phyloP scores from a whole-genome alignment of 768 basidiomycete genomes.

The Russula sp. region DNA sequence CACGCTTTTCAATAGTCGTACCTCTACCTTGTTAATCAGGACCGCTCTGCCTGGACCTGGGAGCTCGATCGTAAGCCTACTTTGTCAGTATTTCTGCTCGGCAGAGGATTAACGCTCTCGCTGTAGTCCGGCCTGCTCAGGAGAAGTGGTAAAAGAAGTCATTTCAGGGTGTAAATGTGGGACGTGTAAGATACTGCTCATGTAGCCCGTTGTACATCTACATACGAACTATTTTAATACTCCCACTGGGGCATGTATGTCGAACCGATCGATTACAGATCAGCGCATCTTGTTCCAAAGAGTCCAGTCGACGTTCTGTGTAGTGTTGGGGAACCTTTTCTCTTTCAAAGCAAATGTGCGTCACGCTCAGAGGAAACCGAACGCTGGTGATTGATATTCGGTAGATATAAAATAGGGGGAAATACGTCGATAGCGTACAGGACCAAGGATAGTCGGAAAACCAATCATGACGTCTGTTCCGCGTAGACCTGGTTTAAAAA shows the following conservation, averaged over 20 bases:
- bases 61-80: slow-evolving; percentile 65
- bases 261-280: background rate
- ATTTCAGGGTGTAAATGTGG: background rate
- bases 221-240: too few relatives aligned
- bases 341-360: background rate
- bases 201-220: background rate
- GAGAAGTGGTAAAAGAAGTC: slow-evolving; percentile 47
- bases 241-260: too few relatives aligned
- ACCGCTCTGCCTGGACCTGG: slow-evolving; percentile 73
- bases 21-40: slow-evolving; percentile 63
- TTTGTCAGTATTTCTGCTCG: background rate
- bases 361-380: background rate
- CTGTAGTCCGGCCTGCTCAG: slow-evolving; percentile 50
- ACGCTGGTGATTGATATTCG: background rate
- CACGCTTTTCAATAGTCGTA: slow-evolving; percentile 48
- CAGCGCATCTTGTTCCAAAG: background rate
- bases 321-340: background rate
- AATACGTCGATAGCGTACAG: slow-evolving; percentile 3
- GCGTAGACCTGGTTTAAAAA: slow-evolving; percentile 53
- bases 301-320: too few relatives aligned
- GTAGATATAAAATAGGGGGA: background rate
- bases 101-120: background rate
- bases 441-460: background rate
- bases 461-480: slow-evolving; percentile 56
- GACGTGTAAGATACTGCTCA: background rate